These are phyloP conservation scores for Kodamaea ohmeri DNA, from an alignment of 1,139 yeast species.

Conservation along the genomic window DNA sequence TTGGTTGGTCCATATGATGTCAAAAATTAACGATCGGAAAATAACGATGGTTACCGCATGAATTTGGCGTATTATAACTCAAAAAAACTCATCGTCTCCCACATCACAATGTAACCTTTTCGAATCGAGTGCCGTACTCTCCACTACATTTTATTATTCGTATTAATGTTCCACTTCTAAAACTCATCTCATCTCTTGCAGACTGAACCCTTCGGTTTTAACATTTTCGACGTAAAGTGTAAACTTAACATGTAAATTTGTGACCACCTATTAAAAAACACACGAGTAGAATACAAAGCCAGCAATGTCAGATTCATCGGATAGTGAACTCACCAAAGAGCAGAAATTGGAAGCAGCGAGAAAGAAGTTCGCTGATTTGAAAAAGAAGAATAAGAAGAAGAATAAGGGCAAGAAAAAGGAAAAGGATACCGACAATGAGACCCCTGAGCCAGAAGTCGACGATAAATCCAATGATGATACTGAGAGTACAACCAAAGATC, in stretches of 20 bases:
- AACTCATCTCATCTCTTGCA: too few species aligned
- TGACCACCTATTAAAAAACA: too few species aligned
- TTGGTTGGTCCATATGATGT: too few species aligned
- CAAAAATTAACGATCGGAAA: background rate
- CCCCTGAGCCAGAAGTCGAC: conserved; percentile 11
- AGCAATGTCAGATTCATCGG: conserved; percentile 15
- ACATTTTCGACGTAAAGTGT: too few species aligned
- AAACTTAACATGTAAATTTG: conserved; percentile 9
- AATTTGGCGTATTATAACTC: background rate
- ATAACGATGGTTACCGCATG: conserved; percentile 2
- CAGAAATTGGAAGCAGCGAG: conserved; percentile 64
- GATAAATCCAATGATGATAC: conserved; percentile 12
- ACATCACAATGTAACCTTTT: too few species aligned
- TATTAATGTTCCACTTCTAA: too few species aligned
- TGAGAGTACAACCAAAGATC: background rate
- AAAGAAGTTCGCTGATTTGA: conserved; percentile 61
- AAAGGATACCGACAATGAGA: conserved; percentile 12
- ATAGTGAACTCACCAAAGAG: conserved; percentile 40
- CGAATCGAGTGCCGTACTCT: too few species aligned
- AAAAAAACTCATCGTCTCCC: too few species aligned
- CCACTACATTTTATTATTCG: too few species aligned
- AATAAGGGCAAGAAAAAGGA: conserved; percentile 16
- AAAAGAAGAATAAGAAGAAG: conserved; percentile 54
- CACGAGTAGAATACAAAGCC: conserved; percentile 1
- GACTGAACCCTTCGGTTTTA: too few species aligned